Percentiles rank a stretch among this genome's conserved stretches.
Conservation (phyloP, 2,329 filamentous ascomycete genomes). For the Nannizzia gypsea region DNA sequence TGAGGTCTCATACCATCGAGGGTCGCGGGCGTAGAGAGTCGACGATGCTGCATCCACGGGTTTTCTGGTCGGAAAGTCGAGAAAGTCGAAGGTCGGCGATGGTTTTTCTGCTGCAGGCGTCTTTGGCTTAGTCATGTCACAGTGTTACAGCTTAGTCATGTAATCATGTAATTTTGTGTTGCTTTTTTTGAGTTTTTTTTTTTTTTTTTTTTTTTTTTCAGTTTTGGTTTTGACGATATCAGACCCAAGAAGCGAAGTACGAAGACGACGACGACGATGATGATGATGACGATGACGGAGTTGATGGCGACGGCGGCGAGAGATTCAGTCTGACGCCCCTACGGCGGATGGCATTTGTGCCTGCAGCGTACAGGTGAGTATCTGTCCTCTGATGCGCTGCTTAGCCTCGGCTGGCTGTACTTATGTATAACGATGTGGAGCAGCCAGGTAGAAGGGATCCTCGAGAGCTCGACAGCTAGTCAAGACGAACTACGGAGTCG, state of each 20-base stretch:
- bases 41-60: background rate
- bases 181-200: background rate
- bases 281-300: background rate
- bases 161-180: too few relatives aligned
- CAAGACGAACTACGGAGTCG: background rate
- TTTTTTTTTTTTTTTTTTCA: background rate
- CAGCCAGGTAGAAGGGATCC: background rate
- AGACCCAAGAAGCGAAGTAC: too few relatives aligned
- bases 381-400: background rate
- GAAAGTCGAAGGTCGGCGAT: background rate
- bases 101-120: background rate
- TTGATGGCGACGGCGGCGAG: too few relatives aligned
- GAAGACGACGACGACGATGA: background rate
- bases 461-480: background rate
- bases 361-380: background rate
- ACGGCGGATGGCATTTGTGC: background rate
- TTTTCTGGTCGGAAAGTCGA: background rate
- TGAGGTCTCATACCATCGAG: background rate
- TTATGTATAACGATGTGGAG: too few relatives aligned
- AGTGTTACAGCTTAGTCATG: background rate
- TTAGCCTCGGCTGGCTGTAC: constrained; percentile 1
- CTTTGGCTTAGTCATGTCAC: constrained; percentile 2
- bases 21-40: background rate
- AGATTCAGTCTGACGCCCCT: too few relatives aligned
- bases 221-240: background rate